Percentiles rank a stretch among this genome's conserved stretches.
phyloP scores from a whole-genome alignment of 441 rosid species.

The Euphorbia corollata region DNA sequence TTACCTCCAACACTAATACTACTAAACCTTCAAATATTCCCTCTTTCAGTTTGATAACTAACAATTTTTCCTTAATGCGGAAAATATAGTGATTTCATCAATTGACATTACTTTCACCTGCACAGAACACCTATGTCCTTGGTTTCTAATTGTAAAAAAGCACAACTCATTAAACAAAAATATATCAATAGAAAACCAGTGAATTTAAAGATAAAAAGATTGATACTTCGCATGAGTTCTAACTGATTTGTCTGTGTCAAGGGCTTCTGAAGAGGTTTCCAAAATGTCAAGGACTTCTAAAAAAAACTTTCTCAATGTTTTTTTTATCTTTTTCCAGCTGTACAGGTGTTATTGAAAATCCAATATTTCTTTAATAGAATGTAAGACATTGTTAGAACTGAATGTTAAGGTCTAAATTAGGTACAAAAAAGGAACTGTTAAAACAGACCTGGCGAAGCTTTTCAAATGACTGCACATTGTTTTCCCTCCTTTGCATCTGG shows the following conservation, averaged over 20 bases:
- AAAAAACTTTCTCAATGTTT: not conserved
- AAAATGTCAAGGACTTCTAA: not conserved
- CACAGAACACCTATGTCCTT: not conserved
- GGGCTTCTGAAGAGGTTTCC: not conserved
- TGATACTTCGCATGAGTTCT: not conserved
- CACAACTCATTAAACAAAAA: not conserved
- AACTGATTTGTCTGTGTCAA: not conserved
- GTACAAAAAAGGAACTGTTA: slow-evolving; percentile 5
- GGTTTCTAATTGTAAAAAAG: not conserved
- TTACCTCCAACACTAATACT: not conserved
- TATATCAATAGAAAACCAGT: not conserved
- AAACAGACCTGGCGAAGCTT: slow-evolving; percentile 87
- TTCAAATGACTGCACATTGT: slow-evolving; percentile 92
- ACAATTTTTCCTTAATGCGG: not conserved
- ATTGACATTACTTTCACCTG: not conserved
- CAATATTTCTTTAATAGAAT: not conserved
- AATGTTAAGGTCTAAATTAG: not conserved
- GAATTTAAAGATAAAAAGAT: not conserved
- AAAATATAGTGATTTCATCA: not conserved
- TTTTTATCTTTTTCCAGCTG: not conserved
- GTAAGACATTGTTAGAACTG: not conserved
- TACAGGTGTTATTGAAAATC: not conserved
- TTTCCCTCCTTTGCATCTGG: slow-evolving; percentile 98
- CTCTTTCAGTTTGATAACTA: not conserved
- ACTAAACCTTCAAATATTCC: not conserved